Evolutionary conservation across 345 rosid species (phyloP).

Genomic region (Crucihimalaya himalaica): DNA sequence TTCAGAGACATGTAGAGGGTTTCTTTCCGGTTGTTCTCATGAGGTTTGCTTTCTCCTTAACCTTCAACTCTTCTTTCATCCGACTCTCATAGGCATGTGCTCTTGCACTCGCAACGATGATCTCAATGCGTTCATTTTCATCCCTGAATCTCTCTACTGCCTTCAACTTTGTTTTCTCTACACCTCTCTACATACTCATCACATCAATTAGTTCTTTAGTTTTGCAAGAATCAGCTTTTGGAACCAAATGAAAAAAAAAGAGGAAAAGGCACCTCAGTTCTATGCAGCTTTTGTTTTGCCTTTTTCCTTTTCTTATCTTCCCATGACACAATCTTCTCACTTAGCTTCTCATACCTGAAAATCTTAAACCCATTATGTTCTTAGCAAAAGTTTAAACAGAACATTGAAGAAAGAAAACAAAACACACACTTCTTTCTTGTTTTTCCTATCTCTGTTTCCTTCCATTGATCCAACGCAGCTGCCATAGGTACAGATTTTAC

Average conservation of each 20-base stretch:
- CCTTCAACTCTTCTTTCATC: constrained; percentile 56
- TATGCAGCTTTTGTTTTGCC: constrained; percentile 52
- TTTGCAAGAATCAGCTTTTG: constrained; percentile 3
- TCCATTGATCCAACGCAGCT: constrained; percentile 59
- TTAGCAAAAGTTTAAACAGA: neutral
- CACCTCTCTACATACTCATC: constrained; percentile 47
- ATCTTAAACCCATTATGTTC: constrained; percentile 20
- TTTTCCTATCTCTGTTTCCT: constrained; percentile 54
- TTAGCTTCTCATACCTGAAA: constrained; percentile 58
- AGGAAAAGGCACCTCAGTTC: constrained; percentile 53
- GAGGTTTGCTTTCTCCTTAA: constrained; percentile 63
- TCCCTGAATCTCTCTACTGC: constrained; percentile 45
- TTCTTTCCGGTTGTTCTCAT: constrained; percentile 55
- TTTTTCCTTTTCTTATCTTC: constrained; percentile 59
- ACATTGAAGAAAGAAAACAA: neutral
- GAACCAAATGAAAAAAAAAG: neutral
- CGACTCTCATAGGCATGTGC: constrained; percentile 55
- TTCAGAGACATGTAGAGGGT: constrained; percentile 62
- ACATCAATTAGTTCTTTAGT: neutral
- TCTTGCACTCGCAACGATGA: constrained; percentile 57
- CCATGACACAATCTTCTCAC: constrained; percentile 55
- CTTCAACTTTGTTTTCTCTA: constrained; percentile 47
- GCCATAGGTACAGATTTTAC: constrained; percentile 2
- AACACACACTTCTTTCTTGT: constrained; percentile 50
- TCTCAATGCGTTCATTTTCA: constrained; percentile 47